Percentiles rank a stretch among this genome's conserved stretches.
These are phyloP conservation scores for Leucogyrophana mollusca DNA, from an alignment of 768 basidiomycete species.

Conservation along the genomic window DNA sequence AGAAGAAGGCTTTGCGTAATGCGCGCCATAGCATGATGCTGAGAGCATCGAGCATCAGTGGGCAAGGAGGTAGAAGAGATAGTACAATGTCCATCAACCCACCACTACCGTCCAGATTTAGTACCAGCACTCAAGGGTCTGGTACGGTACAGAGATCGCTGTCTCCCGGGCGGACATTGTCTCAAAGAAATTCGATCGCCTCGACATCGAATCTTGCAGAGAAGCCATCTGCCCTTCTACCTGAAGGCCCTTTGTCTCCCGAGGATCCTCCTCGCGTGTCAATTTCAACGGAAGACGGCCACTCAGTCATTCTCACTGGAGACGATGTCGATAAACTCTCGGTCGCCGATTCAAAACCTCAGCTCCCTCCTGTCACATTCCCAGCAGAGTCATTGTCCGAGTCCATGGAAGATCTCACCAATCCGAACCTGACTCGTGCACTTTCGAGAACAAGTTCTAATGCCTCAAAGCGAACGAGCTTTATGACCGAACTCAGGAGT, in stretches of 20 bases:
- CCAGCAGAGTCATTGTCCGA: conserved; percentile 79
- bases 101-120: conserved; percentile 37
- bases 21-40: conserved; percentile 86
- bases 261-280: conserved; percentile 73
- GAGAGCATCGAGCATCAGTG: conserved; percentile 45
- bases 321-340: conserved; percentile 41
- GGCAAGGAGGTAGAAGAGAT: conserved; percentile 44
- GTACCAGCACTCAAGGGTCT: conserved; percentile 33
- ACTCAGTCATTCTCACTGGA: conserved; percentile 57
- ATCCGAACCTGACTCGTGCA: conserved; percentile 19
- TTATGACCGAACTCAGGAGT: conserved; percentile 77
- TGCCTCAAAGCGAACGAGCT: conserved; percentile 67
- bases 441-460: conserved; percentile 46
- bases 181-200: conserved; percentile 42
- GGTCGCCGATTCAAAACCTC: conserved; percentile 38
- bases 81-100: conserved; percentile 44
- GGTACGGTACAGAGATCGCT: conserved; percentile 31
- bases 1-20: conserved; percentile 88
- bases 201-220: conserved; percentile 34
- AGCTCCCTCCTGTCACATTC: conserved; percentile 77
- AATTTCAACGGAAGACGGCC: conserved; percentile 71
- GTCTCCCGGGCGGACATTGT: conserved; percentile 41
- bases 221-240: conserved; percentile 24
- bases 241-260: conserved; percentile 17
- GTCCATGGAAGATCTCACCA: conserved; percentile 60